Conservation (phyloP, 2,329 filamentous ascomycete species). For the Fusarium incarnatum region DNA sequence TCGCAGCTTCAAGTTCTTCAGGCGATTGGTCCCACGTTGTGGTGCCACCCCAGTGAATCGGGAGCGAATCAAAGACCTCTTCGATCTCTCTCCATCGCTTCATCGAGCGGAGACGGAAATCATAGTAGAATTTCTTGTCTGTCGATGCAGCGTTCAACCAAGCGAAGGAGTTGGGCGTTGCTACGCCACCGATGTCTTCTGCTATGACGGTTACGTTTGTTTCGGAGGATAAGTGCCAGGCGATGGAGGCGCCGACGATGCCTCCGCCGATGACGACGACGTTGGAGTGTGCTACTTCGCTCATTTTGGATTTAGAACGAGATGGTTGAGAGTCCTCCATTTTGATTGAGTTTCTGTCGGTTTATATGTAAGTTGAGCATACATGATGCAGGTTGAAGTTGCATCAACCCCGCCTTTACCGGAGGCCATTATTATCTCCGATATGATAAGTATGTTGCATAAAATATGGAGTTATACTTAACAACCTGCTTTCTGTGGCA, state of each 20-base stretch:
- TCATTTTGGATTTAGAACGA: background rate
- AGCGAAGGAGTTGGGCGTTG: constrained; percentile 26
- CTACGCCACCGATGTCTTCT: constrained; percentile 28
- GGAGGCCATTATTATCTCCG: constrained; percentile 4
- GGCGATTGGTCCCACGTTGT: constrained; percentile 27
- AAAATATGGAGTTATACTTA: background rate
- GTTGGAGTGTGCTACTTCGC: constrained; percentile 3
- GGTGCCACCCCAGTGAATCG: constrained; percentile 30
- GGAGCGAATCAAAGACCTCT: background rate
- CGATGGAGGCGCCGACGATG: constrained; percentile 34
- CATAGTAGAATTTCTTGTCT: constrained; percentile 26
- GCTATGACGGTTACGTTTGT: constrained; percentile 30
- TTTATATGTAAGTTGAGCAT: background rate
- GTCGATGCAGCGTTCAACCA: constrained; percentile 33
- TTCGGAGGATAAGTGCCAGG: constrained; percentile 30
- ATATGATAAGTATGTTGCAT: background rate
- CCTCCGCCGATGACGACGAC: constrained; percentile 33
- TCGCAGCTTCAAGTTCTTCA: constrained; percentile 1
- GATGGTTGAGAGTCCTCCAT: background rate
- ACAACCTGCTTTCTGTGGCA: background rate
- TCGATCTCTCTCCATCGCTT: constrained; percentile 28
- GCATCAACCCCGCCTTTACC: constrained; percentile 4
- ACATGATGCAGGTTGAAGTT: background rate
- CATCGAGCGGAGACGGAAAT: constrained; percentile 31
- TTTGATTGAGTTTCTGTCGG: fast-evolving